Evolutionary conservation across 805 yeast genomes (phyloP).

Genomic region (Teunomyces funiuensis): DNA sequence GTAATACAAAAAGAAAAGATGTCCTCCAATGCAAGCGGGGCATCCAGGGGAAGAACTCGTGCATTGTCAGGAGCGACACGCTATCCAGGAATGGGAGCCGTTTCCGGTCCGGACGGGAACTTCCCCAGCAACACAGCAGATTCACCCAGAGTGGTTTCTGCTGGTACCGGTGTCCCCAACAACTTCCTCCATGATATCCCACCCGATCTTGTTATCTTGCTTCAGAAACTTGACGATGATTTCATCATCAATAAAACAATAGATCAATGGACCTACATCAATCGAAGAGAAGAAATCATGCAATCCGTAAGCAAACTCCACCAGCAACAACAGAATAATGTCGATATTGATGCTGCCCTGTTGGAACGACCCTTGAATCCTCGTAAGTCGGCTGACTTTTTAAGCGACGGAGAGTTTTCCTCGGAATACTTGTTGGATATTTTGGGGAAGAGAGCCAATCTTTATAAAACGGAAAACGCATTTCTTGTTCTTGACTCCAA

Average conservation of each 20-base stretch:
- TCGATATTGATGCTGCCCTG: conserved; percentile 26
- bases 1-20: background rate
- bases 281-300: conserved; percentile 45
- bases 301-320: conserved; percentile 35
- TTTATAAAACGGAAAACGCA: conserved; percentile 65
- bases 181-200: conserved; percentile 36
- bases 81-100: conserved; percentile 21
- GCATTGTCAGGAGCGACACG: conserved; percentile 16
- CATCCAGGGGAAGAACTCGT: conserved; percentile 15
- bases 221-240: conserved; percentile 43
- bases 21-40: conserved; percentile 4
- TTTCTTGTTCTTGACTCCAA: conserved; percentile 67
- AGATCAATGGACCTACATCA: conserved; percentile 49
- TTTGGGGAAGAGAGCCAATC: conserved; percentile 67
- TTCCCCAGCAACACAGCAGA: conserved; percentile 16
- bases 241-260: conserved; percentile 39
- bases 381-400: conserved; percentile 37
- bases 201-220: conserved; percentile 44
- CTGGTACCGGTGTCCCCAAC: conserved; percentile 11
- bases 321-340: conserved; percentile 28
- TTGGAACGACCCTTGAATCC: conserved; percentile 67
- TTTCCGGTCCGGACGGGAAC: conserved; percentile 24
- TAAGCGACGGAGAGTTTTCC: conserved; percentile 21
- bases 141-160: conserved; percentile 10
- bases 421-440: conserved; percentile 66